Evolutionary conservation across 225 moss, liverwort and hornwort species (phyloP).

Genomic region (Climacium dendroides): DNA sequence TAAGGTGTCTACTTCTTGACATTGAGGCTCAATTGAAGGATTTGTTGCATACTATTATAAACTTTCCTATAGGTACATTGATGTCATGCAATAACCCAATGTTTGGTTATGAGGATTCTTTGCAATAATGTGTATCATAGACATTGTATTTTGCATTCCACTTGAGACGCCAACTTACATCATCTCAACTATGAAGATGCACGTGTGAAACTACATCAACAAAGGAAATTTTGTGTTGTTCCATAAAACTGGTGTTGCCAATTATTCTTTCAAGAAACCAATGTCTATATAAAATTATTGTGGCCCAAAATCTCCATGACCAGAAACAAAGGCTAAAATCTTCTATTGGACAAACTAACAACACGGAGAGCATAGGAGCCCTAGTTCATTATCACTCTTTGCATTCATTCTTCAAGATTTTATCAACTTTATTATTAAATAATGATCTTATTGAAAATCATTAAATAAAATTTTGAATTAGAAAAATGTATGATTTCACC

Average conservation of each 20-base stretch:
- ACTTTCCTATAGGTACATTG: background rate
- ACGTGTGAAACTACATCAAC: accelerated
- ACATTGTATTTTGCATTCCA: background rate
- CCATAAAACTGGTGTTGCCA: accelerated
- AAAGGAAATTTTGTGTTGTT: accelerated
- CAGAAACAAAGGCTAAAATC: background rate
- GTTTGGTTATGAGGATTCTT: background rate
- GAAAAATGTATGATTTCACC: background rate
- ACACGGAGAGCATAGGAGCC: accelerated
- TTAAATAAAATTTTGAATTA: background rate
- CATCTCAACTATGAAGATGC: accelerated
- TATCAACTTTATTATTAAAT: too few species aligned
- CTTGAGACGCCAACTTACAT: accelerated
- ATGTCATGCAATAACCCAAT: background rate
- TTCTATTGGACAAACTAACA: background rate
- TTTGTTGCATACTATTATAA: accelerated
- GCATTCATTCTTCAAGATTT: background rate
- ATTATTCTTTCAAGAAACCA: background rate
- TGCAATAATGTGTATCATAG: accelerated
- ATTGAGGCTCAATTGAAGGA: accelerated
- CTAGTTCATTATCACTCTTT: background rate
- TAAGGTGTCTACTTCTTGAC: background rate
- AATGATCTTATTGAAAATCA: background rate
- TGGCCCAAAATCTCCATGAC: background rate
- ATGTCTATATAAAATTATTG: background rate